Evolutionary conservation across 345 rosid species (phyloP), one percentile per base, ranked within the genome.

Genomic region (Eucalyptus tenuipes): DNA sequence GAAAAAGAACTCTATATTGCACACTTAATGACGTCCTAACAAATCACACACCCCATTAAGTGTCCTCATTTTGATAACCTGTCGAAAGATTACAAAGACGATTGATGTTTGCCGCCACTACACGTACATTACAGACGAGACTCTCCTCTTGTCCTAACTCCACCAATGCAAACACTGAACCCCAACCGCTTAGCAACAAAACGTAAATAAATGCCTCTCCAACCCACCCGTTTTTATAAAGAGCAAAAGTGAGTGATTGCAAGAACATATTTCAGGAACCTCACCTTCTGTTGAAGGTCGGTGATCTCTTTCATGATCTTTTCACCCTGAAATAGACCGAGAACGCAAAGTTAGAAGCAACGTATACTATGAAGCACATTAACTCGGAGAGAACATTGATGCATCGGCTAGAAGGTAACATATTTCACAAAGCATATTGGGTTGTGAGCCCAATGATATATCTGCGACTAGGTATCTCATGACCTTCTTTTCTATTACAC

Each of bases 401-500:
- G 20, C 31, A 85, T 42, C 45, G 24, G 31, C 40, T 75, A 27
- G 66, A 29, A 44, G 18, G 68, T 44, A 88, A 25, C 3, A 88
- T 6, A 85, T 20, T 40, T n/a, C 33, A 75, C 29, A 81, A 66
- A 45, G 81, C 49, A 37, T 40, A 40, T 71, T 17, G 47, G 47
- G 47, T 20, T 40, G 27, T 40, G 82, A 71, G 82, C 14, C 12
- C 81, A 71, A 0, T 10, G 81, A 71, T 37, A 37, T 18, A 42
- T 37, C 81, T 71, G 45, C 81, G 11, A 71, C 81, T 37, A 71
- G 22, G 81, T 18, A 71, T 37, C 7, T 71, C 81, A 1, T 10
- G 25, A 96, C 99, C 99, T 97, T 98, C 86, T 92, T 96, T 88
- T 96, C 95, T 24, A 95, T 94, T 71, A 98, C 95, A n/a, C 97